These are phyloP conservation scores for Phaeolepiota aurea DNA, from an alignment of 768 basidiomycete genomes.

Conservation along the genomic window DNA sequence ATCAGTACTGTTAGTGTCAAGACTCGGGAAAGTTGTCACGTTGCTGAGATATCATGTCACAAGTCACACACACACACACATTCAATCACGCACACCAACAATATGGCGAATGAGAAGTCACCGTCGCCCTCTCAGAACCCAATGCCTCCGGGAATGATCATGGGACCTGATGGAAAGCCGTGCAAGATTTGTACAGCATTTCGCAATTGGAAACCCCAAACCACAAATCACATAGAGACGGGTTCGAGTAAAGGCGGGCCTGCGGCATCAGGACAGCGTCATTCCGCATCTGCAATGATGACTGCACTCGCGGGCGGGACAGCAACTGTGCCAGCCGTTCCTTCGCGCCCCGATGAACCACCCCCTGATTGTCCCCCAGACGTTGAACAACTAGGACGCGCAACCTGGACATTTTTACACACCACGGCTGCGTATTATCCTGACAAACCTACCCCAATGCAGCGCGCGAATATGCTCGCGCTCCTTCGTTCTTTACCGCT, in stretches of 20 bases:
- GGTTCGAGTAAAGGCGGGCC: slow-evolving; percentile 11
- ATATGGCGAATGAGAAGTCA: no score
- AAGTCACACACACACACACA: no score
- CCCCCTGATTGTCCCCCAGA: slow-evolving; percentile 81
- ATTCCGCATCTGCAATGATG: slow-evolving; percentile 3
- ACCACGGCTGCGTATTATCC: slow-evolving; percentile 95
- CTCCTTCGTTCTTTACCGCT: slow-evolving; percentile 71
- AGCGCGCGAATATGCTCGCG: slow-evolving; percentile 78
- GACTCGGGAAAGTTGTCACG: no score
- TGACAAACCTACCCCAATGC: slow-evolving; percentile 61
- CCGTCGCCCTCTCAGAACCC: no score
- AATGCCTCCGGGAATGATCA: slow-evolving; percentile 76
- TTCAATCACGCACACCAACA: no score
- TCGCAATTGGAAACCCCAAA: slow-evolving; percentile 53
- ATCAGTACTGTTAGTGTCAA: no score
- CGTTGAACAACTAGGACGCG: slow-evolving; percentile 79
- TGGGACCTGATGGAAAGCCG: slow-evolving; percentile 91
- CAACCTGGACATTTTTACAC: slow-evolving; percentile 97
- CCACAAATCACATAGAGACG: slow-evolving; percentile 21
- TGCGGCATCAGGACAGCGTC: background rate
- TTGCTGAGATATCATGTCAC: no score
- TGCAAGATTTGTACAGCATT: slow-evolving; percentile 90
- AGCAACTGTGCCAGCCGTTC: slow-evolving; percentile 8
- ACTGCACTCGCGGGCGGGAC: slow-evolving; percentile 18
- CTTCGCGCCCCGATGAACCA: slow-evolving; percentile 24